Evolutionary conservation across 495 filamentous ascomycete species (phyloP).

Genomic region (Aspergillus indologenus): DNA sequence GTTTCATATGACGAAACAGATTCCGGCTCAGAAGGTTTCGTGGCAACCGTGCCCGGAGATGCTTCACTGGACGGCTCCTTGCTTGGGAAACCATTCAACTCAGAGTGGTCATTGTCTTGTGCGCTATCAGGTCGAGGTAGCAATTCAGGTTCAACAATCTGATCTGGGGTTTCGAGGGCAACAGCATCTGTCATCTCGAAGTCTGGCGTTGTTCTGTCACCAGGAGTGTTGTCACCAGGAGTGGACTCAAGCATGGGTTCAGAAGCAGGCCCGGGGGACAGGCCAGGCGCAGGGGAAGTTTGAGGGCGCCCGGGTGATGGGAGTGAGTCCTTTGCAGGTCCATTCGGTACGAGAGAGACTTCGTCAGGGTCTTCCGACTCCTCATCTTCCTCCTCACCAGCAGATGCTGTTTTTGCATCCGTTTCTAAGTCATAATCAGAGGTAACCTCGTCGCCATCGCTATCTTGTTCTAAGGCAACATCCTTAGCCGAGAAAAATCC

Average conservation of each 20-base stretch:
- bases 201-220: conserved; percentile 13
- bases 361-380: conserved; percentile 42
- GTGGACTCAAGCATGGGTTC: neutral
- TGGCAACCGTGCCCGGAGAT: conserved; percentile 61
- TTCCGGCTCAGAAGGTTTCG: conserved; percentile 66
- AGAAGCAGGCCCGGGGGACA: neutral
- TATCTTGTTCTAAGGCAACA: conserved; percentile 29
- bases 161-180: neutral
- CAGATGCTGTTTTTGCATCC: conserved; percentile 19
- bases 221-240: conserved; percentile 13
- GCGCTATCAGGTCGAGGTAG: neutral
- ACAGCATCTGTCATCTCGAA: conserved; percentile 11
- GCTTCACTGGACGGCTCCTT: conserved; percentile 42
- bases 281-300: conserved; percentile 1
- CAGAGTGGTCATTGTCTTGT: neutral
- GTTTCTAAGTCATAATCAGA: conserved; percentile 22
- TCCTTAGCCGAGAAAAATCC: conserved; percentile 61
- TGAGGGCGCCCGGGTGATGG: conserved; percentile 5
- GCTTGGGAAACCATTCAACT: conserved; percentile 20
- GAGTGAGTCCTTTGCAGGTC: conserved; percentile 17
- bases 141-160: neutral
- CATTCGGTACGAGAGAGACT: conserved; percentile 47
- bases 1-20: conserved; percentile 59
- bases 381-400: conserved; percentile 25
- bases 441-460: conserved; percentile 31